A percentile compares a stretch with the other conserved stretches of the same genome.
phyloP scores from a whole-genome alignment of 2,329 filamentous ascomycete species.

The Davidsoniella neocaledoniae region DNA sequence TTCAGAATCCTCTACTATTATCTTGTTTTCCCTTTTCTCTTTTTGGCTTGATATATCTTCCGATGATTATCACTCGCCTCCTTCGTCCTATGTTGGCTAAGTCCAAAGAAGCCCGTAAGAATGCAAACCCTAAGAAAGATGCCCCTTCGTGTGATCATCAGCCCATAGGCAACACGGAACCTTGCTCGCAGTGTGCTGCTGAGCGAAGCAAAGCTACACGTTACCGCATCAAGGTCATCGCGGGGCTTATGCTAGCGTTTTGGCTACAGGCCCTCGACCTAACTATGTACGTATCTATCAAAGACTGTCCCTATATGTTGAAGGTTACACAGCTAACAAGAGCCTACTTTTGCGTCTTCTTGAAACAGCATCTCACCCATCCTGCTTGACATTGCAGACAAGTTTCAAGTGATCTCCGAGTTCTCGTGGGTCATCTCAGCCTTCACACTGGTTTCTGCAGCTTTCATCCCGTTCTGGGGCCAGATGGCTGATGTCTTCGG shows the following conservation, averaged over 20 bases:
- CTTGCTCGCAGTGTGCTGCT: conserved; percentile 19
- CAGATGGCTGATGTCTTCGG: conserved; percentile 50
- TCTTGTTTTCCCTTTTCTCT: too few species aligned
- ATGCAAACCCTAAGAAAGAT: conserved; percentile 1
- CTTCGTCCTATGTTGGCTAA: not conserved
- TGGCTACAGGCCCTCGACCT: conserved; percentile 45
- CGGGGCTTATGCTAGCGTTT: conserved; percentile 42
- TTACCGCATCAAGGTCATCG: conserved; percentile 42
- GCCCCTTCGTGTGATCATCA: not conserved
- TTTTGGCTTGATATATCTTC: too few species aligned
- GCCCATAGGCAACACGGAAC: too few species aligned
- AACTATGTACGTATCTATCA: conserved; percentile 31
- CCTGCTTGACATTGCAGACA: conserved; percentile 43
- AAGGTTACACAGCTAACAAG: not conserved
- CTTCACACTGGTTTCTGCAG: conserved; percentile 50
- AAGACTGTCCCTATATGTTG: not conserved
- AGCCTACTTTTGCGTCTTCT: too few species aligned
- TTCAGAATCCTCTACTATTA: too few species aligned
- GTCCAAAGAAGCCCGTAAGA: not conserved
- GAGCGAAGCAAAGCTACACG: conserved; percentile 20
- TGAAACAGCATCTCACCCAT: conserved; percentile 27
- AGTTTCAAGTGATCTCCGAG: conserved; percentile 26
- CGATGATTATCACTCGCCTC: not conserved
- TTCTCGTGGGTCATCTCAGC: conserved; percentile 55
- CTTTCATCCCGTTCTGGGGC: conserved; percentile 50